Evolutionary conservation across 2,329 filamentous ascomycete species (phyloP).

Genomic region (Cucurbitaria berberidis): DNA sequence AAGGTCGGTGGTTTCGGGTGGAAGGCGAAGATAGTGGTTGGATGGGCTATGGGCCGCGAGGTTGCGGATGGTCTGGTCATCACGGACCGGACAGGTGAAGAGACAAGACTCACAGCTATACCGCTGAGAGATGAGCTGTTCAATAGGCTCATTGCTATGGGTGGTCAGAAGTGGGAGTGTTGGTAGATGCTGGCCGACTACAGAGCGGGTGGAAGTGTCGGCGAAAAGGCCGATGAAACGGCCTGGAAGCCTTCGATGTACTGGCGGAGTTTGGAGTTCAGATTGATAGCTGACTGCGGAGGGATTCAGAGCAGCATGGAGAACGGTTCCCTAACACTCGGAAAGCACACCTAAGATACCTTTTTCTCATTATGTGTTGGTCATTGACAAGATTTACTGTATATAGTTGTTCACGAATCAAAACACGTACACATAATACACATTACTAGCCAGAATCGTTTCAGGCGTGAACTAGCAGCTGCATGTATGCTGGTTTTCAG

Average conservation of each 20-base stretch:
- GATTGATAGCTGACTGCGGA: background rate
- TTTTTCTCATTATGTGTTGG: background rate
- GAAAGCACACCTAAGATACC: slow-evolving; percentile 8
- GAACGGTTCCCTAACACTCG: background rate
- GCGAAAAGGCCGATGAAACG: background rate
- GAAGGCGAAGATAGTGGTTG: slow-evolving; percentile 83
- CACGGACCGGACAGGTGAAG: slow-evolving; percentile 61
- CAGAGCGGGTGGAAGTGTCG: too few species aligned
- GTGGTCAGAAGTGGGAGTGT: slow-evolving; percentile 81
- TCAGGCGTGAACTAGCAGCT: background rate
- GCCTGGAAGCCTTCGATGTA: background rate
- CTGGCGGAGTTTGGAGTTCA: background rate
- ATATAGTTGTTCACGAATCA: background rate
- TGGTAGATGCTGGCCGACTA: slow-evolving; percentile 57
- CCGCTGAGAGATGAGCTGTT: slow-evolving; percentile 77
- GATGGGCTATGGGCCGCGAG: slow-evolving; percentile 76
- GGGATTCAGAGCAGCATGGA: background rate
- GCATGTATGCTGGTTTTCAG: background rate
- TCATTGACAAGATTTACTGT: background rate
- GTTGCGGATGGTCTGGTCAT: slow-evolving; percentile 78
- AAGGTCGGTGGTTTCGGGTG: slow-evolving; percentile 83
- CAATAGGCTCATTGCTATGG: slow-evolving; percentile 77
- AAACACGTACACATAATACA: background rate
- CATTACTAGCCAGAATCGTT: background rate
- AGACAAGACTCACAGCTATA: slow-evolving; percentile 72